Evolutionary conservation across 1,139 yeast genomes (phyloP).

Genomic region (Diutina scorzettiae): DNA sequence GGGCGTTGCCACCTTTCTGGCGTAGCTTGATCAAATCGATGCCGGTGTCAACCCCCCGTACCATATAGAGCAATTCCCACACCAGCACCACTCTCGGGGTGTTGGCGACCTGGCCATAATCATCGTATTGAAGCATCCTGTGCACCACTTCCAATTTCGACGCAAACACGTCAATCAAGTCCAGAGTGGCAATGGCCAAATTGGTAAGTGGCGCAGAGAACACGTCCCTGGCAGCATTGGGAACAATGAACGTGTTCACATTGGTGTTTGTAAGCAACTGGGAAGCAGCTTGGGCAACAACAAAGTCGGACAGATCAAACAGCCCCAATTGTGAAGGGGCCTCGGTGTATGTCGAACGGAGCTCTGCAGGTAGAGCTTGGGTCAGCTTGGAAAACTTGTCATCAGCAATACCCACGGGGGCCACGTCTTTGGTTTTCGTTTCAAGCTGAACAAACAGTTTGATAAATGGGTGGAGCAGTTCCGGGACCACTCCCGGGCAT

Average conservation of each 20-base stretch:
- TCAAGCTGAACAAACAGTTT: constrained; percentile 20
- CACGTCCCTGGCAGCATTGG: constrained; percentile 21
- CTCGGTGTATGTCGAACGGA: constrained; percentile 11
- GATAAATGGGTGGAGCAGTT: background rate
- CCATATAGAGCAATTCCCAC: constrained; percentile 30
- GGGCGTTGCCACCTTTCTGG: constrained; percentile 6
- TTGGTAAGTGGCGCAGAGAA: constrained; percentile 19
- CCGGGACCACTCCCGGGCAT: constrained; percentile 36
- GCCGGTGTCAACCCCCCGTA: background rate
- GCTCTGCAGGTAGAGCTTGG: background rate
- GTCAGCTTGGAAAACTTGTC: constrained; percentile 15
- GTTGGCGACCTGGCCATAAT: constrained; percentile 22
- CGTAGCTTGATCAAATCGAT: constrained; percentile 1
- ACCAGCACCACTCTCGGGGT: constrained; percentile 39
- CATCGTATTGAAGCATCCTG: constrained; percentile 37
- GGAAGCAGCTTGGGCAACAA: constrained; percentile 28
- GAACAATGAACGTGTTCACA: constrained; percentile 28
- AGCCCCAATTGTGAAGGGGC: background rate
- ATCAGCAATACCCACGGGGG: constrained; percentile 32
- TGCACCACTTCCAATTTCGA: constrained; percentile 21
- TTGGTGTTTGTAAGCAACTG: constrained; percentile 24
- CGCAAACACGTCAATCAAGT: constrained; percentile 10
- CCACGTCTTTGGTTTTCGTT: constrained; percentile 19
- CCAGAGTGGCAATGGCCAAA: constrained; percentile 17
- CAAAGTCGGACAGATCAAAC: constrained; percentile 15